Percentiles rank a stretch among this genome's conserved stretches.
Evolutionary conservation across 2,329 filamentous ascomycete species (phyloP).

Genomic region (Allantophomopsis cytisporea): DNA sequence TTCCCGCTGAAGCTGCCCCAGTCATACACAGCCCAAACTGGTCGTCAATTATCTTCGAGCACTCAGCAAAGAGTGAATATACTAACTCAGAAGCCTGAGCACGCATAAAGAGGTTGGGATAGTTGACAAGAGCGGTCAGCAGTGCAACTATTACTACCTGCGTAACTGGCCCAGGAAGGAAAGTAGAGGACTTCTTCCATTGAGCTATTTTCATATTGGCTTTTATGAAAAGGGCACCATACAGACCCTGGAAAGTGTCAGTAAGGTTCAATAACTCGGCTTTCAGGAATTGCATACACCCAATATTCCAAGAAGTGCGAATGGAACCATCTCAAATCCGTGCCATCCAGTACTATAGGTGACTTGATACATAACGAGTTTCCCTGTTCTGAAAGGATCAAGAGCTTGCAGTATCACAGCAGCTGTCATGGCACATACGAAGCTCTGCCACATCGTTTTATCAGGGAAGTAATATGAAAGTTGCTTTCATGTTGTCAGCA

Average conservation of each 20-base stretch:
- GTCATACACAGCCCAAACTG: constrained; percentile 83
- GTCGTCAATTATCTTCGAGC: constrained; percentile 69
- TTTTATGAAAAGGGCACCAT: constrained; percentile 89
- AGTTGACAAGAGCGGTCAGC: constrained; percentile 81
- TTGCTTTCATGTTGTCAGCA: constrained; percentile 38
- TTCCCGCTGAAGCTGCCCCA: constrained; percentile 67
- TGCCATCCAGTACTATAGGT: constrained; percentile 89
- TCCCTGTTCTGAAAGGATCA: constrained; percentile 89
- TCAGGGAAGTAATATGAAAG: constrained; percentile 96
- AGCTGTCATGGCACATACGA: constrained; percentile 98
- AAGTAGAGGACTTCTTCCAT: constrained; percentile 57
- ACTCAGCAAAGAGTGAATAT: constrained; percentile 84
- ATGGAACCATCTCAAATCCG: constrained; percentile 84
- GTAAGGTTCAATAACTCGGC: too few species aligned
- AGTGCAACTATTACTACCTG: constrained; percentile 74
- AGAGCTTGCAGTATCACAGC: constrained; percentile 85
- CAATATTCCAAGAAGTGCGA: constrained; percentile 71
- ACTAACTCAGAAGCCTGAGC: constrained; percentile 86
- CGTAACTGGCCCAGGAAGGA: constrained; percentile 58
- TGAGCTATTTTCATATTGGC: constrained; percentile 76
- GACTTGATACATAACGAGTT: constrained; percentile 92
- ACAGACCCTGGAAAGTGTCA: constrained; percentile 49
- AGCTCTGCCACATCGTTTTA: constrained; percentile 99
- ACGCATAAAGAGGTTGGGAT: constrained; percentile 92
- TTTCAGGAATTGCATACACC: constrained; percentile 35